Percentiles rank a stretch among this genome's conserved stretches.
phyloP scores from a whole-genome alignment of 768 basidiomycete species.

The Kwoniella pini region DNA sequence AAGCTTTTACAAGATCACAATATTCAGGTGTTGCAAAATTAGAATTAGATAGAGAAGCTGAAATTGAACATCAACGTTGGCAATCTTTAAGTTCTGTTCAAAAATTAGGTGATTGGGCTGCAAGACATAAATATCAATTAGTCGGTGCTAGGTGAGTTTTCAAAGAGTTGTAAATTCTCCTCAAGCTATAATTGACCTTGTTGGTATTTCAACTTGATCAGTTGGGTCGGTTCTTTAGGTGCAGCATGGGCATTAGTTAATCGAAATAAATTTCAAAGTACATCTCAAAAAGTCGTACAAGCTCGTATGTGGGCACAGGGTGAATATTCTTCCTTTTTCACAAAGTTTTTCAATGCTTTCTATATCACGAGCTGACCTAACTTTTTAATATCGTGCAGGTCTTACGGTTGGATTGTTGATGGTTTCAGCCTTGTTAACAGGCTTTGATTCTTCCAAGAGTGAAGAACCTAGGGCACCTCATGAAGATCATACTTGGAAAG shows the following conservation, averaged over 20 bases:
- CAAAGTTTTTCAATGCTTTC: too few species aligned
- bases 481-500: conserved; percentile 49
- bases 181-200: too few species aligned
- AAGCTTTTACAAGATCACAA: conserved; percentile 40
- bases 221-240: conserved; percentile 50
- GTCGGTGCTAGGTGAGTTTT: conserved; percentile 51
- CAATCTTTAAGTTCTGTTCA: conserved; percentile 31
- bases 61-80: conserved; percentile 37
- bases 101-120: conserved; percentile 47
- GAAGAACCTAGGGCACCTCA: conserved; percentile 16
- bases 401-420: conserved; percentile 49
- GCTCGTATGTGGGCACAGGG: conserved; percentile 55
- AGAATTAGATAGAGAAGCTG: conserved; percentile 34
- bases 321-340: conserved; percentile 17
- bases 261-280: conserved; percentile 42
- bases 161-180: too few species aligned
- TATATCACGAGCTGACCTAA: neutral
- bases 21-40: conserved; percentile 46
- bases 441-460: conserved; percentile 25
- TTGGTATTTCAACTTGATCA: too few species aligned
- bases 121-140: conserved; percentile 46
- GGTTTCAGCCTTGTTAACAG: conserved; percentile 43
- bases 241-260: conserved; percentile 44
- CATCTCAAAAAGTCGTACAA: conserved; percentile 54
- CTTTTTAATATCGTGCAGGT: conserved; percentile 14